These are phyloP conservation scores for Huntiella abstrusa DNA, from an alignment of 2,329 filamentous ascomycete species.

Conservation along the genomic window DNA sequence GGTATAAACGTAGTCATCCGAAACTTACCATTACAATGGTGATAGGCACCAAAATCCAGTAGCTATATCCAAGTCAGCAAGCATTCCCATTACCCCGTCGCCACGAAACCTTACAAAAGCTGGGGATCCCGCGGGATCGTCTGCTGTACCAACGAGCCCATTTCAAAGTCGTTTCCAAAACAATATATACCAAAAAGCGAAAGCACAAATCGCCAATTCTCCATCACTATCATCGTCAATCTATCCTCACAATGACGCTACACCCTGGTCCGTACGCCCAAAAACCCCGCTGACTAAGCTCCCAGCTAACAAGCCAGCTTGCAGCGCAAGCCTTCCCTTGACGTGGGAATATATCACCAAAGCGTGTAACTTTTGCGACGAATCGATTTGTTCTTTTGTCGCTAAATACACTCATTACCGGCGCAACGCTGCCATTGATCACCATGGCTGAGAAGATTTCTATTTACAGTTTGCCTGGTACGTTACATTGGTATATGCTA, in stretches of 20 bases:
- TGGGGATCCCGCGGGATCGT: slow-evolving; percentile 97
- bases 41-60: slow-evolving; percentile 97
- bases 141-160: slow-evolving; percentile 30
- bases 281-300: slow-evolving; percentile 6
- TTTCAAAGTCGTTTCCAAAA: background rate
- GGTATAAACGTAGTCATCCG: background rate
- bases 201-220: no score
- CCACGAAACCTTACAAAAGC: slow-evolving; percentile 54
- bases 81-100: background rate
- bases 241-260: no score
- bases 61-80: slow-evolving; percentile 35
- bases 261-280: no score
- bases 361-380: no score
- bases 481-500: slow-evolving; percentile 18
- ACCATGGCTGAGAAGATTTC: slow-evolving; percentile 34
- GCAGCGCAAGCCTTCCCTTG: slow-evolving; percentile 1
- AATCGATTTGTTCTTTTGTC: no score
- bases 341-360: background rate
- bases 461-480: slow-evolving; percentile 44
- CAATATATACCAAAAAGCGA: no score
- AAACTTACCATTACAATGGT: slow-evolving; percentile 67
- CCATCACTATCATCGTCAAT: no score
- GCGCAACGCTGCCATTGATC: background rate
- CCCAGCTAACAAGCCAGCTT: slow-evolving; percentile 11
- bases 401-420: background rate